A percentile compares a stretch with the other conserved stretches of the same genome.
Conservation (phyloP, 768 basidiomycete species). For the Candolleomyces efflorescens region DNA sequence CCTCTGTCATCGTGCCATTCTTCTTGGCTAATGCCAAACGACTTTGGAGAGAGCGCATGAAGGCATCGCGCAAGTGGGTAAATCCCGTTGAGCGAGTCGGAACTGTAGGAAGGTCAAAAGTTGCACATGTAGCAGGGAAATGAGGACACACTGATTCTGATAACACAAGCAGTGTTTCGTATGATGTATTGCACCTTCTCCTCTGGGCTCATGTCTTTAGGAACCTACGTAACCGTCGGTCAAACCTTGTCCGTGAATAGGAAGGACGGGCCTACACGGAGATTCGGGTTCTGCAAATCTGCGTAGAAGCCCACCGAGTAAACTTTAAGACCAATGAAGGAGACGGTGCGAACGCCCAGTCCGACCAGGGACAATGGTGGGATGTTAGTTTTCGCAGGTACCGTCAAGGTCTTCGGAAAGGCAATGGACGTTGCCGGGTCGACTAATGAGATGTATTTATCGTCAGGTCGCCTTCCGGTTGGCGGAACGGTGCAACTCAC, state of each 20-base stretch:
- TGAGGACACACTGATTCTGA: conserved; percentile 60
- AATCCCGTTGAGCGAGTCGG: conserved; percentile 76
- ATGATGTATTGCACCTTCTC: conserved; percentile 71
- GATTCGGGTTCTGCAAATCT: conserved; percentile 62
- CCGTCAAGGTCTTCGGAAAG: conserved; percentile 62
- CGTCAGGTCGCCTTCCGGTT: neutral
- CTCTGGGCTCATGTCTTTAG: conserved; percentile 50
- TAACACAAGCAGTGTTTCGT: conserved; percentile 60
- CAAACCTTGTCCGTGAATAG: neutral
- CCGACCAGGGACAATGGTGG: conserved; percentile 73
- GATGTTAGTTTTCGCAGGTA: conserved; percentile 59
- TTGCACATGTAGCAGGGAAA: neutral
- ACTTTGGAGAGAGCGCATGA: conserved; percentile 66
- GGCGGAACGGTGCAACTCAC: conserved; percentile 13
- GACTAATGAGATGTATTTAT: conserved; percentile 30
- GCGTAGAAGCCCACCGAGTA: conserved; percentile 92
- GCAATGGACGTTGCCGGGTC: conserved; percentile 72
- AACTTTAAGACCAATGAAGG: conserved; percentile 83
- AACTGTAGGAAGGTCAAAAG: conserved; percentile 37
- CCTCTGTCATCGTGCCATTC: conserved; percentile 50
- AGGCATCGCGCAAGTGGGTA: conserved; percentile 79
- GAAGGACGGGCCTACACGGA: conserved; percentile 40
- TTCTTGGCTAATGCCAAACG: conserved; percentile 52
- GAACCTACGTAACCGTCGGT: conserved; percentile 38
- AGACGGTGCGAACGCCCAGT: conserved; percentile 83